A percentile compares a stretch with the other conserved stretches of the same genome.
These are phyloP conservation scores for Hemisphaericaspora xylofermentans DNA, from an alignment of 1,139 yeast species.

Conservation along the genomic window DNA sequence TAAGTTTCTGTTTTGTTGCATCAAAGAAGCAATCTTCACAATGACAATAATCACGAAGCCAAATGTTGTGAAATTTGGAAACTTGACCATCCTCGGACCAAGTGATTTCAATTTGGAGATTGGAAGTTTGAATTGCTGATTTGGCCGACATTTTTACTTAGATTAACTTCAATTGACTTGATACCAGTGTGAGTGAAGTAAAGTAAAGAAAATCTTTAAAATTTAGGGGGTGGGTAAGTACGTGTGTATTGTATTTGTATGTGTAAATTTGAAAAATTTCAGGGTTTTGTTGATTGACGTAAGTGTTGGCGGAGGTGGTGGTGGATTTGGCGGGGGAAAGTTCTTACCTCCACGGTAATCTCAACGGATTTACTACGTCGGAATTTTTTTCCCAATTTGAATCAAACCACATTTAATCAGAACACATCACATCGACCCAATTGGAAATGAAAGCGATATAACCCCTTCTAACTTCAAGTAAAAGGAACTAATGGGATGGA, in stretches of 20 bases:
- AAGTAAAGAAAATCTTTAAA: no score
- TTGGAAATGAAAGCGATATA: not conserved
- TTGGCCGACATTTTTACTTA: conserved; percentile 1
- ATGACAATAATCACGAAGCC: conserved; percentile 74
- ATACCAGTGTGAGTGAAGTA: no score
- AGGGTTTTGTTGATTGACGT: no score
- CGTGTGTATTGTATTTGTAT: no score
- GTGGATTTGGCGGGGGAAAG: no score
- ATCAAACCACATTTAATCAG: no score
- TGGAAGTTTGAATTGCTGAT: not conserved
- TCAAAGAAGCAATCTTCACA: conserved; percentile 61
- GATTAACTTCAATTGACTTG: not conserved
- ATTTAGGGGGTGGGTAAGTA: no score
- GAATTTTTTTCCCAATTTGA: not conserved
- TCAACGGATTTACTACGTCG: no score
- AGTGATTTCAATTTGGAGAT: conserved; percentile 9
- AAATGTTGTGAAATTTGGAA: conserved; percentile 48
- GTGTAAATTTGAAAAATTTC: no score
- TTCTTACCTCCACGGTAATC: no score
- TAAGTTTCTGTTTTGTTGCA: conserved; percentile 61
- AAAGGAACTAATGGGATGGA: not conserved
- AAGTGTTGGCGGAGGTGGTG: not conserved
- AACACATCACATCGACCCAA: no score
- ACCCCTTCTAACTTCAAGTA: not conserved
- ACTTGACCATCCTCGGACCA: conserved; percentile 12